Conservation (phyloP, 1,284 basidiomycete species). For the Leccinum subrobustum region DNA sequence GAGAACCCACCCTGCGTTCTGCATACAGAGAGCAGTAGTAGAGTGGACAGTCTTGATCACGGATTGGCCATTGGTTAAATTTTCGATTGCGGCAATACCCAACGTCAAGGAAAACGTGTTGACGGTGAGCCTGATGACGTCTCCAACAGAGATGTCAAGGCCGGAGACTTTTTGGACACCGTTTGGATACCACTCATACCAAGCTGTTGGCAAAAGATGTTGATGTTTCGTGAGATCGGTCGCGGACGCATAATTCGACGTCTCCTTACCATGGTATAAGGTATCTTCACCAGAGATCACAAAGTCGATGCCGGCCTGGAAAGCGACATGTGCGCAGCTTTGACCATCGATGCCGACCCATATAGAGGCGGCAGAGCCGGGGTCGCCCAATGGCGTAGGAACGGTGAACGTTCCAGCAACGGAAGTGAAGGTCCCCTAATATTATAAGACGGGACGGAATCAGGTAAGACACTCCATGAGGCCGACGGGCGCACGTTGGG, state of each 20-base stretch:
- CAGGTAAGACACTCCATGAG: background rate
- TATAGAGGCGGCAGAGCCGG: background rate
- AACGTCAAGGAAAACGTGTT: background rate
- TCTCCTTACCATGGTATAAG: background rate
- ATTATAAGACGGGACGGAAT: background rate
- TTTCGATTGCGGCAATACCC: conserved; percentile 7
- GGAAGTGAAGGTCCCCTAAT: conserved; percentile 6
- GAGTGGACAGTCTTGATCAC: background rate
- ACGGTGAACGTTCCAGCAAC: conserved; percentile 6
- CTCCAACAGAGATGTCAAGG: conserved; percentile 4
- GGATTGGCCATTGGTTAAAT: conserved; percentile 1
- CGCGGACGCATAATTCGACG: background rate
- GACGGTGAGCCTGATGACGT: conserved; percentile 5
- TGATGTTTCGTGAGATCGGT: background rate
- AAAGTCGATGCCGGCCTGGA: conserved; percentile 9
- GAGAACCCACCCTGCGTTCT: conserved; percentile 11
- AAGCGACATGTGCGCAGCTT: background rate
- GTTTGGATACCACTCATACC: conserved; percentile 6
- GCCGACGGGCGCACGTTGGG: background rate
- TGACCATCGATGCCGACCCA: conserved; percentile 16
- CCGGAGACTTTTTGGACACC: background rate
- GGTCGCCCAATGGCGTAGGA: background rate
- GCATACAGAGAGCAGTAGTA: background rate
- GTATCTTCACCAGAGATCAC: background rate
- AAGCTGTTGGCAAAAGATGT: conserved; percentile 2